Conservation (phyloP, 495 filamentous ascomycete genomes). For the Amniculicola lignicola region DNA sequence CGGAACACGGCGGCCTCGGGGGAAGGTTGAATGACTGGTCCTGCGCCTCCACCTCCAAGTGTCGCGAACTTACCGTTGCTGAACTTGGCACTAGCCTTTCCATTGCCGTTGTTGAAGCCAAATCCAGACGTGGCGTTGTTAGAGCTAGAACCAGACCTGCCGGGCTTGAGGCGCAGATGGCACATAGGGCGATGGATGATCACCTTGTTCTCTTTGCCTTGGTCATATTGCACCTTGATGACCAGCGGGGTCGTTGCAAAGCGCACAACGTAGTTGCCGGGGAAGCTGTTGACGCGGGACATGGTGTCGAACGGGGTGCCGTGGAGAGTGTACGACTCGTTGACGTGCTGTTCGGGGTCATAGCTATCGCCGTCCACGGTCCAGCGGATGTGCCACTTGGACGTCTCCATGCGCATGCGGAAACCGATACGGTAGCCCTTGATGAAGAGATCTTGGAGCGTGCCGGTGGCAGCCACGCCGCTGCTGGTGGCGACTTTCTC, state of each 20-base stretch:
- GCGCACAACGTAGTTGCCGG: conserved; percentile 3
- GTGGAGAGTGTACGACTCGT: conserved; percentile 8
- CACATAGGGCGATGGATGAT: conserved; percentile 6
- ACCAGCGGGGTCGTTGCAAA: conserved; percentile 14
- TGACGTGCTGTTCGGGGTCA: conserved; percentile 1
- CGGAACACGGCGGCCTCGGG: no score
- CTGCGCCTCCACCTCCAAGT: no score
- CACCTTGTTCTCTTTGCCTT: neutral
- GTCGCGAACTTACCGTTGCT: no score
- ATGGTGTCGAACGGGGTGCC: neutral
- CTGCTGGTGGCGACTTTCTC: neutral
- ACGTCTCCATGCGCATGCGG: conserved; percentile 15
- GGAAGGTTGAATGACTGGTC: no score
- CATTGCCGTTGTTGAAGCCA: no score
- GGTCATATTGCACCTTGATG: neutral
- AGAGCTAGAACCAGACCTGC: no score
- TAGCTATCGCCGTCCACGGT: neutral
- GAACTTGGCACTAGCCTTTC: no score
- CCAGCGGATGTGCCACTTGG: conserved; percentile 16
- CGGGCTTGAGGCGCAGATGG: no score
- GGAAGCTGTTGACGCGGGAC: neutral
- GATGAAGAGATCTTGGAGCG: conserved; percentile 10
- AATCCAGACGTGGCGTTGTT: no score
- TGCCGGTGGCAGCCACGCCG: neutral
- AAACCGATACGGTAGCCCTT: conserved; percentile 24